Conservation (phyloP, 2,329 filamentous ascomycete species). For the Fusarium phyllophilum region DNA sequence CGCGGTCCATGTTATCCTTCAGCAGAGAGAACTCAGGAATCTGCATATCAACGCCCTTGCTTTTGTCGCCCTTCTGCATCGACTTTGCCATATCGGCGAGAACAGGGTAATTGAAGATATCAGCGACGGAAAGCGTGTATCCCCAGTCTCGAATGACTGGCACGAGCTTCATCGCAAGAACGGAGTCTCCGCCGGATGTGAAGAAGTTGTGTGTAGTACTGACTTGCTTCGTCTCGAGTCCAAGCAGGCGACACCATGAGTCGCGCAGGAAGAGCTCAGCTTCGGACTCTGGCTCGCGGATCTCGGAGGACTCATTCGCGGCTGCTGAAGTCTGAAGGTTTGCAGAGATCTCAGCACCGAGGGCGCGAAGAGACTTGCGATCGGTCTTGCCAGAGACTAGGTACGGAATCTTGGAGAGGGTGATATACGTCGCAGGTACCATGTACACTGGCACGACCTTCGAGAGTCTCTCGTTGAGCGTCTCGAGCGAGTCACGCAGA, state of each 20-base stretch:
- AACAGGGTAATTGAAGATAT: conserved; percentile 56
- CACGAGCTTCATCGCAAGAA: conserved; percentile 61
- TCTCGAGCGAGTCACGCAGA: conserved; percentile 27
- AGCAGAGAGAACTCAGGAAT: conserved; percentile 54
- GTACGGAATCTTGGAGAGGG: conserved; percentile 38
- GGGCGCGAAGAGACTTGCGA: conserved; percentile 35
- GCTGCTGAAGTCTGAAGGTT: conserved; percentile 27
- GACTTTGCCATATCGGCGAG: conserved; percentile 56
- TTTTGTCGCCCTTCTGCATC: conserved; percentile 39
- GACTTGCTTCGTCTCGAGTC: conserved; percentile 47
- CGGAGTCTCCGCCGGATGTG: conserved; percentile 59
- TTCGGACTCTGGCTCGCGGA: conserved; percentile 31
- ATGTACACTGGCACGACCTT: conserved; percentile 40
- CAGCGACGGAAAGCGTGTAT: conserved; percentile 56
- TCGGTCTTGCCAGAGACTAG: conserved; percentile 42
- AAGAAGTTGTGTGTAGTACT: conserved; percentile 57
- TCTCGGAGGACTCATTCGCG: neutral
- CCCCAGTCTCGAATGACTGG: conserved; percentile 52
- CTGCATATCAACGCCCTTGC: conserved; percentile 33
- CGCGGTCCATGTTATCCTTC: conserved; percentile 40
- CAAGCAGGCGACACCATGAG: conserved; percentile 52
- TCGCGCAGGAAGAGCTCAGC: conserved; percentile 45
- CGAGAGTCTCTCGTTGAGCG: conserved; percentile 33
- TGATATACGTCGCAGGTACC: conserved; percentile 38
- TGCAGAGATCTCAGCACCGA: conserved; percentile 34